These are phyloP conservation scores for Misopates orontium DNA, from an alignment of 257 asterid genomes.

Conservation along the genomic window DNA sequence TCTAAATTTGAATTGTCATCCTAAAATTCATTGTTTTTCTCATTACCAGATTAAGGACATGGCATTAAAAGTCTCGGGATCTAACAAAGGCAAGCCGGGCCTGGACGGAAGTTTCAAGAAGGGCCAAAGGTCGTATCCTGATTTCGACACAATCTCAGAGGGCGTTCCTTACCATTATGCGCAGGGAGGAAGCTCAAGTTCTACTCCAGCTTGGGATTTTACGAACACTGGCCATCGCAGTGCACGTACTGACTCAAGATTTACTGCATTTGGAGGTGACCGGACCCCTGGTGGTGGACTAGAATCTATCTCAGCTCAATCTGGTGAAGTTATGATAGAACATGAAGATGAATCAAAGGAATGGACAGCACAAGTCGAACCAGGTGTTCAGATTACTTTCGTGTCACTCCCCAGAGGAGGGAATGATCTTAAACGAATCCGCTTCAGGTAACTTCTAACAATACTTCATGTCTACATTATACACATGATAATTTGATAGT, in stretches of 20 bases:
- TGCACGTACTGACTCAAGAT: slow-evolving; percentile 47
- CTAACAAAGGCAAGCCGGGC: slow-evolving; percentile 58
- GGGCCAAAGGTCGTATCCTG: slow-evolving; percentile 62
- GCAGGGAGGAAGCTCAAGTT: slow-evolving; percentile 73
- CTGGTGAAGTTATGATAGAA: slow-evolving; percentile 41
- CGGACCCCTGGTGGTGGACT: slow-evolving; percentile 43
- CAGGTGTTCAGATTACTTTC: slow-evolving; percentile 63
- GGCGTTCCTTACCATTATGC: slow-evolving; percentile 58
- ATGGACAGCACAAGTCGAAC: slow-evolving; percentile 72
- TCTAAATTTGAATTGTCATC: slow-evolving; percentile 12
- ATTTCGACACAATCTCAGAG: slow-evolving; percentile 64
- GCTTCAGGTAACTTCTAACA: slow-evolving; percentile 45
- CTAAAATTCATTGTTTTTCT: slow-evolving; percentile 1
- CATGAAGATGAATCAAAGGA: slow-evolving; percentile 49
- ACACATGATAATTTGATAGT: slow-evolving; percentile 6
- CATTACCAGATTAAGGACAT: slow-evolving; percentile 80
- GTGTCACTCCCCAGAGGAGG: slow-evolving; percentile 57
- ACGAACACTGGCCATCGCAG: slow-evolving; percentile 40
- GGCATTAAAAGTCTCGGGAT: slow-evolving; percentile 80
- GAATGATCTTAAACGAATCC: slow-evolving; percentile 59
- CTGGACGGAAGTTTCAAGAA: slow-evolving; percentile 50
- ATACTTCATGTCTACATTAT: not conserved
- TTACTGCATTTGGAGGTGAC: slow-evolving; percentile 38
- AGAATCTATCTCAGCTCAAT: slow-evolving; percentile 43
- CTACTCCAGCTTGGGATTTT: slow-evolving; percentile 89